Base-by-base conservation (phyloP, 129 eudicot species). In the Artemisia annua region DNA sequence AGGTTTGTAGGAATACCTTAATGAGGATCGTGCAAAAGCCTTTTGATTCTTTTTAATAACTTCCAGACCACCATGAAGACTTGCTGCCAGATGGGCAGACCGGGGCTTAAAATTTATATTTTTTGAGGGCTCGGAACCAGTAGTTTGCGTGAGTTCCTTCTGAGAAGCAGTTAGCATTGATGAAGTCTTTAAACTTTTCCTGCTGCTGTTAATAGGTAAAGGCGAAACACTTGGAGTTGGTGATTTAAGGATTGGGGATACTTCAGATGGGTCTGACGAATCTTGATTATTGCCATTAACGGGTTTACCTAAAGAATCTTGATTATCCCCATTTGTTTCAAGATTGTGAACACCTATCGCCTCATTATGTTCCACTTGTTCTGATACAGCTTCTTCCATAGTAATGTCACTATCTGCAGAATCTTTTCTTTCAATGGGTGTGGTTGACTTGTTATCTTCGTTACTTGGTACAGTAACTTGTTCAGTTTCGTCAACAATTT, bases 161-260 rank as follows among this genome's bases (percentile, higher is more conserved):
- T 83, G 93, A 32, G 97, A 86, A 69, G 91, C 88, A 65, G 84
- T 81, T 67, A 82, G 48, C 68, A 75, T 77, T 20, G 97, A 79
- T 2, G 91, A 88, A 63, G 87, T 85, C 78, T 88, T 83, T 14
- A 86, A 78, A 78, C 93, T 88, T 85, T 90, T 90, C 81, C 96
- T 76, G 85, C 96, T 87, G 74, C 51, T 78, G 61, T 77, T 86
- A 20, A 15, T 70, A 64, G 78, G 44, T 80, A 75, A 68, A 11
- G 99, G 99, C 69, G 99, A 95, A 77, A 88, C 82, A 66, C 87
- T 88, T 57, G 85, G 87, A 69, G 87, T 69, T 12, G 99, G 99
- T 52, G 99, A 90, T 56, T 82, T 89, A 15, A 90, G 78, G 79
- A 64, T 72, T 30, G 87, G 90, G 75, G 88, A 80, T 57, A 63